Percentiles rank a stretch among this genome's conserved stretches.
Conservation (phyloP, 805 yeast species). For the Metschnikowia drakensbergensis region DNA sequence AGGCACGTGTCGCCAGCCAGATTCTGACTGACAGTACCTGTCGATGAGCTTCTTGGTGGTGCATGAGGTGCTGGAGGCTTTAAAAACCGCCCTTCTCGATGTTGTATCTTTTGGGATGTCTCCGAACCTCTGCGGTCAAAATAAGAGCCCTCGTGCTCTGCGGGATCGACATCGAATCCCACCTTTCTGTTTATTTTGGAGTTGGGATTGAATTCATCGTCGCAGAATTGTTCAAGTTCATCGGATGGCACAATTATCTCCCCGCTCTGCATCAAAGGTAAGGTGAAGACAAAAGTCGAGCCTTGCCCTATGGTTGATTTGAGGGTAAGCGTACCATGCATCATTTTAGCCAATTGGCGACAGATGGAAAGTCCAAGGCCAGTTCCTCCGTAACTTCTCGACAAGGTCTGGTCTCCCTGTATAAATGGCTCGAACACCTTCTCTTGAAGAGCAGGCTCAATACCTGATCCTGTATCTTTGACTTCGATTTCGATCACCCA, state of each 20-base stretch:
- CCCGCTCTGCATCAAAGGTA: conserved; percentile 68
- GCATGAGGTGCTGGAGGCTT: not conserved
- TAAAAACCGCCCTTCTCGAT: not conserved
- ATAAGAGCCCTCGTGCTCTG: not conserved
- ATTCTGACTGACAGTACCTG: conserved; percentile 16
- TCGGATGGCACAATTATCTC: conserved; percentile 41
- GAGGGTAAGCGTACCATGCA: conserved; percentile 80
- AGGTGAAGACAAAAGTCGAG: conserved; percentile 74
- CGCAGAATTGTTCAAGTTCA: conserved; percentile 44
- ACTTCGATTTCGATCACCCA: conserved; percentile 73
- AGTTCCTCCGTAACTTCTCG: conserved; percentile 92
- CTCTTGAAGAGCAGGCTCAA: conserved; percentile 73
- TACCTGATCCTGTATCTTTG: conserved; percentile 92
- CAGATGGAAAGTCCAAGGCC: conserved; percentile 90
- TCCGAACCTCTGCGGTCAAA: not conserved
- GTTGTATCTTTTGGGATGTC: not conserved
- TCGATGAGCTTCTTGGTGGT: conserved; percentile 8
- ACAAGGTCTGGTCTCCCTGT: conserved; percentile 92
- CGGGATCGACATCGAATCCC: conserved; percentile 29
- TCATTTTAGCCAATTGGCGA: conserved; percentile 82
- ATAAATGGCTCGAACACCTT: conserved; percentile 94
- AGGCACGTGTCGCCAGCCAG: conserved; percentile 18
- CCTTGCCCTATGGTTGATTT: conserved; percentile 78
- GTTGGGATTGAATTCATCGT: conserved; percentile 63
- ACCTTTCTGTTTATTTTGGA: conserved; percentile 52